Percentiles rank a stretch among this genome's conserved stretches.
Conservation (phyloP, 176 grass and related monocot species). For the Canna indica region DNA sequence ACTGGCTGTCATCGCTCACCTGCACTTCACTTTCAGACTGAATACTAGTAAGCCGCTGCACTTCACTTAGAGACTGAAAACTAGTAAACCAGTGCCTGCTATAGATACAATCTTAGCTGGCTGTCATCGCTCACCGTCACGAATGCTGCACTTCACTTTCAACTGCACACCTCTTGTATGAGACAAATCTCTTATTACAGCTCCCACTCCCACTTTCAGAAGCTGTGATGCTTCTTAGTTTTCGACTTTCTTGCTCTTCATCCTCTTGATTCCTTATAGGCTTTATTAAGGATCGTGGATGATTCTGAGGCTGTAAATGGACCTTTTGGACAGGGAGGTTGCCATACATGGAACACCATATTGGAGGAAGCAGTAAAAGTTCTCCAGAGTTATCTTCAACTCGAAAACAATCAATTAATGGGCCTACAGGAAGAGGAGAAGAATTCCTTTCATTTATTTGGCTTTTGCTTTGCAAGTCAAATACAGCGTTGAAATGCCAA, state of each 20-base stretch:
- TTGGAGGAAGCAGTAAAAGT: not conserved
- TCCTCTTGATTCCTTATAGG: not conserved
- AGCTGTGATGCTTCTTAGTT: conserved; percentile 5
- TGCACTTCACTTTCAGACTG: too few relatives aligned
- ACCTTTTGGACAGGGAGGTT: conserved; percentile 12
- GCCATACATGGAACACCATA: conserved; percentile 30
- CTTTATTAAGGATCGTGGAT: conserved; percentile 13
- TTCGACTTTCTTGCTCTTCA: conserved; percentile 22
- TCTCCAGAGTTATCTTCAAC: conserved; percentile 24
- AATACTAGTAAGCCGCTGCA: too few relatives aligned
- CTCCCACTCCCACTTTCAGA: not conserved
- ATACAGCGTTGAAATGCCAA: conserved; percentile 5
- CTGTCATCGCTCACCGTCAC: not conserved
- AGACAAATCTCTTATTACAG: conserved; percentile 37
- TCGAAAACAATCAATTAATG: conserved; percentile 40
- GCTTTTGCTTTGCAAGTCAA: not conserved
- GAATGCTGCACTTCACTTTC: conserved; percentile 24
- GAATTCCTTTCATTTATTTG: conserved; percentile 27
- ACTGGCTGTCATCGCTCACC: too few relatives aligned
- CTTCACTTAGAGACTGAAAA: too few relatives aligned
- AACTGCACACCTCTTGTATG: conserved; percentile 37
- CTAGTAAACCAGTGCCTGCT: too few relatives aligned
- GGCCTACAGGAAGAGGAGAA: conserved; percentile 18
- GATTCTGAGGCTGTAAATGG: conserved; percentile 14
- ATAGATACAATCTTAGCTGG: too few relatives aligned